Evolutionary conservation across 768 basidiomycete species (phyloP).

Genomic region (Amanita rimosa): DNA sequence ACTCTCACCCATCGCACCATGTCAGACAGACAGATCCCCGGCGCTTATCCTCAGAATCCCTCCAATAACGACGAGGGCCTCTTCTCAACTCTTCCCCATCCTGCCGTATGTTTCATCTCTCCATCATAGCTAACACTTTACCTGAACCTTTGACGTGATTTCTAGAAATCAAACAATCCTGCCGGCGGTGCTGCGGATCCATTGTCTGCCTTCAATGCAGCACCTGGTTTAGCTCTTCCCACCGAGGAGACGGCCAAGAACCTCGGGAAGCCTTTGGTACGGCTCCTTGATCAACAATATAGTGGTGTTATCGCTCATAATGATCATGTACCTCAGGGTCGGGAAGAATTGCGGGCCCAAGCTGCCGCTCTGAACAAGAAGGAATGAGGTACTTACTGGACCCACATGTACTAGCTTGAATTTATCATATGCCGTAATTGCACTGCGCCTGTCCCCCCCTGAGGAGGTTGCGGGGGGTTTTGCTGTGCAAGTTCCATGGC

Average conservation of each 20-base stretch:
- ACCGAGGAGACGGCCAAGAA: slow-evolving; percentile 29
- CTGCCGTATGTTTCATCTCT: slow-evolving; percentile 31
- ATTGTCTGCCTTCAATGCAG: slow-evolving; percentile 31
- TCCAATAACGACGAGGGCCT: slow-evolving; percentile 22
- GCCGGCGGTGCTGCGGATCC: slow-evolving; percentile 8
- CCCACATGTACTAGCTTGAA: no score
- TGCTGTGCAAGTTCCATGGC: no score
- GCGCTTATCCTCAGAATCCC: slow-evolving; percentile 2
- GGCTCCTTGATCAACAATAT: slow-evolving; percentile 4
- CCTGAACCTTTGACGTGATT: background rate
- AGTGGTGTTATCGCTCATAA: background rate
- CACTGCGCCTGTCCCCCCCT: no score
- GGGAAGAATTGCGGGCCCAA: slow-evolving; percentile 36
- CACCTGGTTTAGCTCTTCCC: slow-evolving; percentile 38
- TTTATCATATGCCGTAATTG: no score
- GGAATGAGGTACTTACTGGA: background rate
- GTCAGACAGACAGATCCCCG: slow-evolving; percentile 2
- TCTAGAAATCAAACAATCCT: slow-evolving; percentile 56
- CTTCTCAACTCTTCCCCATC: slow-evolving; percentile 49
- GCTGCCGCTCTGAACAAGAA: slow-evolving; percentile 32
- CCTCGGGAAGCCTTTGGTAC: slow-evolving; percentile 36
- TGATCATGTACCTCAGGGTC: slow-evolving; percentile 31
- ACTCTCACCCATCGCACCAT: background rate
- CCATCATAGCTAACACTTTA: background rate
- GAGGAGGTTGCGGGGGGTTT: no score